Evolutionary conservation across 2,329 filamentous ascomycete species (phyloP), one percentile per base, ranked within the genome.

Genomic region (Trichophyton benhamiae): DNA sequence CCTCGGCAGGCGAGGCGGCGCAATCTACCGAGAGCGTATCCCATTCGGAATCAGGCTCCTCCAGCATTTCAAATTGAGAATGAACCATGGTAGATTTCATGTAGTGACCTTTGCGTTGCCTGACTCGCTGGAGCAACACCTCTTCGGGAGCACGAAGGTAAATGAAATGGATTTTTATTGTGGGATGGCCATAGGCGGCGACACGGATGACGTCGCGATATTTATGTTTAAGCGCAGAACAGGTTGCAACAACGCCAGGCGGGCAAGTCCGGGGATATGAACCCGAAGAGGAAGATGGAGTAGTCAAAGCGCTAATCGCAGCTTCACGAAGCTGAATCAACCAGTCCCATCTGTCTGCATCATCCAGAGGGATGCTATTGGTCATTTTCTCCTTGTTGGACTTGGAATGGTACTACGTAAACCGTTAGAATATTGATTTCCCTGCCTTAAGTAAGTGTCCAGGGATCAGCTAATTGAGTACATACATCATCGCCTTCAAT

Each of bases 261-360:
- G 82, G 80, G 36, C 15, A 33, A 20, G 49, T 7, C 49, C 30
- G 13, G 57, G 66, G 64, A 57, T 74, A 75, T 61, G 78, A 76
- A 63, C 71, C 72, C 27, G 49, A 55, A 5, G 49, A 11, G 2
- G 63, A 48, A 33, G 69, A 65, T 13, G 69, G 70, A 6, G 72
- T 70, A 9, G 71, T 72, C 30, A 77, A 84, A 22, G 80, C 79
- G 1, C 81, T 81, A 61, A 81, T 72, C 46, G 78, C 77, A 44
- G 76, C 86, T 66, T 89, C 83, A 65, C 89, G 87, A 13, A 94
- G 81, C 11, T 80, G 80, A 55, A 87, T 89, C 65, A 99, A 85
- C 94, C 94, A 99, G 78, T 96, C 92, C 94, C 94, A 97, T 65
- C 94, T 87, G 76, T 99, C 94, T 63, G 86, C 87, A 71, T 99